Evolutionary conservation across 2,329 filamentous ascomycete genomes (phyloP).

Genomic region (Xylariomycetidae sp.): DNA sequence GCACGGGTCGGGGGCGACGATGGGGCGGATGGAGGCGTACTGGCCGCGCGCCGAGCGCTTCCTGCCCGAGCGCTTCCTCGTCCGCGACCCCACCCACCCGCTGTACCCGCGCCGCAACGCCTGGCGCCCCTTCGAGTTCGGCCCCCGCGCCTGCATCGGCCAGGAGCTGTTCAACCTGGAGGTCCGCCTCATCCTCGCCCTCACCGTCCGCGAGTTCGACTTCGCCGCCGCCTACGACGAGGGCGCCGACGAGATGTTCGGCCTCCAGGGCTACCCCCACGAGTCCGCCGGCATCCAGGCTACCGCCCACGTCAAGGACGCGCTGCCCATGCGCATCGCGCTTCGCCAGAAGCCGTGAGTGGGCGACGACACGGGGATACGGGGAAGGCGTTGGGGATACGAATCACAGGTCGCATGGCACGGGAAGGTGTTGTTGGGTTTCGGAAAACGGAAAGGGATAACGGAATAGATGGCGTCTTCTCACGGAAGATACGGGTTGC

Average conservation of each 20-base stretch:
- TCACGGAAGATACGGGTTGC: too few relatives aligned
- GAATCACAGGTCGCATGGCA: too few relatives aligned
- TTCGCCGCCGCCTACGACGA: constrained; percentile 35
- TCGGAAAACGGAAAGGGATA: too few relatives aligned
- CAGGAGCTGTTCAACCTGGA: constrained; percentile 50
- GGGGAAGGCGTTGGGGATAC: too few relatives aligned
- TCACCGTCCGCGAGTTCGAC: constrained; percentile 44
- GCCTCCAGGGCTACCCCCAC: constrained; percentile 24
- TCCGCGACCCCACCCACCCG: constrained; percentile 21
- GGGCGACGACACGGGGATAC: too few relatives aligned
- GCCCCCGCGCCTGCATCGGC: constrained; percentile 48
- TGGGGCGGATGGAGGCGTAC: constrained; percentile 28
- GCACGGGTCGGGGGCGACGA: constrained; percentile 9
- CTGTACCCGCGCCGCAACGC: constrained; percentile 35
- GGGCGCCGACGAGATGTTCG: constrained; percentile 27
- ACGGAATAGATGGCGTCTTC: too few relatives aligned
- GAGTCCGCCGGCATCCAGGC: constrained; percentile 5
- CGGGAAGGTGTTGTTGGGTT: too few relatives aligned
- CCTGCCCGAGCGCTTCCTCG: constrained; percentile 37
- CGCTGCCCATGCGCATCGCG: constrained; percentile 15
- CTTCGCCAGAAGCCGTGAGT: background rate
- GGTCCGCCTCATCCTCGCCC: constrained; percentile 41
- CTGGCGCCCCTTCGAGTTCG: constrained; percentile 48
- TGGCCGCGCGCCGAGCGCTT: constrained; percentile 34
- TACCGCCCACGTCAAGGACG: constrained; percentile 20